A percentile compares a stretch with the other conserved stretches of the same genome.
phyloP scores from a whole-genome alignment of 2,329 filamentous ascomycete species.

The Fusarium anguioides region DNA sequence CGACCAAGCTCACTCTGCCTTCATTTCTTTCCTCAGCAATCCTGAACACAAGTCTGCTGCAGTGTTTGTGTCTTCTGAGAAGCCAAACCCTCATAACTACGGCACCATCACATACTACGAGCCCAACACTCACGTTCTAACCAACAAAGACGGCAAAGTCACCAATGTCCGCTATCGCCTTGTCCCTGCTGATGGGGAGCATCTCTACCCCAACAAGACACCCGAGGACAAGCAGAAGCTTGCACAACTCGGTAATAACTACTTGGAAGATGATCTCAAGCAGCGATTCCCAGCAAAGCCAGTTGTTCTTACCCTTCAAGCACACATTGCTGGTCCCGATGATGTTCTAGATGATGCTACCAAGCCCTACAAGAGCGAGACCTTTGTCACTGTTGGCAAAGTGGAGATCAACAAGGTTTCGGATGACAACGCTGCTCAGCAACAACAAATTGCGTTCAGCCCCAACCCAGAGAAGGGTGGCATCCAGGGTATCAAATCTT shows the following conservation, averaged over 20 bases:
- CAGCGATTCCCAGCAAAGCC: constrained; percentile 20
- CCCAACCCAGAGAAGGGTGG: constrained; percentile 18
- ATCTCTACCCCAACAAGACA: constrained; percentile 11
- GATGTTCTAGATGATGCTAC: constrained; percentile 17
- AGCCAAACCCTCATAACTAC: constrained; percentile 27
- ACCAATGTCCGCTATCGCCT: constrained; percentile 27
- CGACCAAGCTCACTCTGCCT: not conserved
- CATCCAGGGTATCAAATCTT: constrained; percentile 11
- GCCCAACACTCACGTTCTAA: constrained; percentile 25
- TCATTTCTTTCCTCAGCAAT: not conserved
- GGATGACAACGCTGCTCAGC: not conserved
- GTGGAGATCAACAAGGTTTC: constrained; percentile 27
- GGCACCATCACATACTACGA: constrained; percentile 29
- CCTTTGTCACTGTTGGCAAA: not conserved
- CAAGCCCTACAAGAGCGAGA: constrained; percentile 3
- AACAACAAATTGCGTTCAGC: constrained; percentile 15
- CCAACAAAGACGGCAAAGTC: constrained; percentile 5
- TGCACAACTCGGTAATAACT: not conserved
- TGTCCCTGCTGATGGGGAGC: constrained; percentile 3
- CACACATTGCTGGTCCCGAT: constrained; percentile 14
- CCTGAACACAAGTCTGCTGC: not conserved
- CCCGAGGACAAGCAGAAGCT: not conserved
- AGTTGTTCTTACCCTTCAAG: constrained; percentile 22
- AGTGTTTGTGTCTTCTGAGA: constrained; percentile 10
- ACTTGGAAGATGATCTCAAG: constrained; percentile 17